Evolutionary conservation across 176 grass and related monocot genomes (phyloP), one percentile per base, ranked within the genome.

Genomic region (Avena insularis): DNA sequence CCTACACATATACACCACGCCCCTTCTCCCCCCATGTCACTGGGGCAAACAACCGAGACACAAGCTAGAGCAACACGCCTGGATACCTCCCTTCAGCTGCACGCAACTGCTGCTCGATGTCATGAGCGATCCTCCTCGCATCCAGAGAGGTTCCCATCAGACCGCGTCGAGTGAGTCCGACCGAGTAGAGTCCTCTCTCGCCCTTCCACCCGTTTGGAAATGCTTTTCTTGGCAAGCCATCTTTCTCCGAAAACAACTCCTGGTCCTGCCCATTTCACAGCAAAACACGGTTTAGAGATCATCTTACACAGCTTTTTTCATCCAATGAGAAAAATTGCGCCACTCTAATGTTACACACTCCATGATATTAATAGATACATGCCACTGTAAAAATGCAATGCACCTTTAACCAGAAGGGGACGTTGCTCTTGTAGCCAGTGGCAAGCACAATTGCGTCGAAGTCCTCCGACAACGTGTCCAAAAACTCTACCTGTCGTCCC

Each of bases 381-480:
- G 51, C 17, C 11, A 1, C 1, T 77, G 54, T 63, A 43, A 64
- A 82, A 81, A 25, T 19, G 53, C 33, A 75, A 75, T 9, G 67
- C 90, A 98, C 97, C 94, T 93, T 96, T 48, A 99, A 58, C 97
- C 97, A 99, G 51, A 77, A 63, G 50, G 97, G 94, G 8, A 99
- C 92, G 21, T 96, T 99, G 92, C 97, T 99, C 79, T 83, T 96
- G 86, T 96, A 99, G 38, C 97, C 97, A 6, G 97, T 99, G 10
- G 97, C 97, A 12, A 96, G 81, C 54, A 99, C 77, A 55, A 99
- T 83, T 10, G 82, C 91, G 51, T 96, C 91, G 7, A 94, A 96
- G 50, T 90, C 87, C 50, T 94, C 89, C 0, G 62, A 92, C 70
- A 60, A 75, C 19, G 83, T 88, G 8, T 96, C 90, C 4, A 85